These are phyloP conservation scores for Starmerella scarabaei DNA, from an alignment of 805 yeast species.

Conservation along the genomic window DNA sequence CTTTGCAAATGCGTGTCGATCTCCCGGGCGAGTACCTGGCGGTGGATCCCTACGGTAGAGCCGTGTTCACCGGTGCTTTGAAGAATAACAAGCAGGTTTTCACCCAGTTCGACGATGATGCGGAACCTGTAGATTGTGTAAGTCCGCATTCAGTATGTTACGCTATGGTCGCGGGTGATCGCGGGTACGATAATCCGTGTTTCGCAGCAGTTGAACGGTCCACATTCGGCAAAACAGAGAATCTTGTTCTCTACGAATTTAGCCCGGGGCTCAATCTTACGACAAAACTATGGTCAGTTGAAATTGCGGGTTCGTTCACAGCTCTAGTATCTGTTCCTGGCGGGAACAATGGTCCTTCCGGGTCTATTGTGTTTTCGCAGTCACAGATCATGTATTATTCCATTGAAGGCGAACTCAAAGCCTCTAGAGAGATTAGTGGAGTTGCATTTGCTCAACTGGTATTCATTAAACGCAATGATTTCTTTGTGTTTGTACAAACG, in stretches of 20 bases:
- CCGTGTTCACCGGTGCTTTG: background rate
- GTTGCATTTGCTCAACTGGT: background rate
- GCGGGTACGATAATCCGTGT: slow-evolving; percentile 67
- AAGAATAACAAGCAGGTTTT: background rate
- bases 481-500: slow-evolving; percentile 56
- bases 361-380: background rate
- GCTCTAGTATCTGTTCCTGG: background rate
- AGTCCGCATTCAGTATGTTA: no score
- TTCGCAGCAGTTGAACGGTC: slow-evolving; percentile 71
- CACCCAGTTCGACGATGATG: slow-evolving; percentile 24
- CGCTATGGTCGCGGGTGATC: slow-evolving; percentile 48
- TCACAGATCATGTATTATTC: background rate
- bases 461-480: slow-evolving; percentile 31
- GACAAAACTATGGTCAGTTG: slow-evolving; percentile 37
- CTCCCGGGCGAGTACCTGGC: slow-evolving; percentile 64
- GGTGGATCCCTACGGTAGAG: slow-evolving; percentile 48
- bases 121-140: no score
- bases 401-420: background rate
- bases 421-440: background rate
- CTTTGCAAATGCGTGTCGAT: slow-evolving; percentile 39
- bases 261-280: slow-evolving; percentile 79
- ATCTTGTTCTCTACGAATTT: slow-evolving; percentile 58
- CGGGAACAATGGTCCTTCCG: background rate
- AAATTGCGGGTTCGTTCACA: slow-evolving; percentile 21
- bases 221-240: slow-evolving; percentile 24